Conservation (phyloP, 192 early-diverging fungal genomes). For the Backusella macrospora region DNA sequence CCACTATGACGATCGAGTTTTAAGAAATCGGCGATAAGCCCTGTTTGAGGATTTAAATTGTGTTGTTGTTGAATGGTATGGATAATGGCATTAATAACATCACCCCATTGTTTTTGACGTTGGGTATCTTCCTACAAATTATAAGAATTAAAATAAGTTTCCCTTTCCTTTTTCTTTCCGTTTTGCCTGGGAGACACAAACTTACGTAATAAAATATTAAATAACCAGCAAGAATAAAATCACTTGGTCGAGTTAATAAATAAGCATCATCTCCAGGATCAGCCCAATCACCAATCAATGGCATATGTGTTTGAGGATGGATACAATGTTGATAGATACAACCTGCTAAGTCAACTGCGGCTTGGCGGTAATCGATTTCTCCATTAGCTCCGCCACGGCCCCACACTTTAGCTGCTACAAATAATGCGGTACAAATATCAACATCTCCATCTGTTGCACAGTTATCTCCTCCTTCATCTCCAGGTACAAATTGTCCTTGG, state of each 20-base stretch:
- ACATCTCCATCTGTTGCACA: slow-evolving; percentile 61
- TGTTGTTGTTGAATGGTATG: slow-evolving; percentile 42
- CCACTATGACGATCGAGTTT: slow-evolving; percentile 40
- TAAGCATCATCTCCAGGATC: slow-evolving; percentile 47
- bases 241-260: slow-evolving; percentile 50
- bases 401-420: slow-evolving; percentile 51
- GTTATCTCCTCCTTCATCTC: slow-evolving; percentile 50
- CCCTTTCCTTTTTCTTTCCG: background rate
- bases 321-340: slow-evolving; percentile 56
- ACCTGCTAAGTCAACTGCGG: slow-evolving; percentile 44
- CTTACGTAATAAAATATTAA: slow-evolving; percentile 51
- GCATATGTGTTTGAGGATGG: slow-evolving; percentile 52
- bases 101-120: slow-evolving; percentile 45
- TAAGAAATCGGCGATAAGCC: slow-evolving; percentile 57
- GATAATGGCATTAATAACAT: slow-evolving; percentile 51
- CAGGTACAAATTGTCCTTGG: slow-evolving; percentile 44
- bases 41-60: slow-evolving; percentile 46
- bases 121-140: slow-evolving; percentile 45
- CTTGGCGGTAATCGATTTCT: slow-evolving; percentile 47
- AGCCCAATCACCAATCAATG: slow-evolving; percentile 56
- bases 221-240: slow-evolving; percentile 56
- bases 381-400: slow-evolving; percentile 38
- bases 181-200: background rate
- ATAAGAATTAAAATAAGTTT: background rate
- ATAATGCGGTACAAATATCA: slow-evolving; percentile 56